Evolutionary conservation across 192 early-diverging fungal genomes (phyloP).

Genomic region (Umbelopsis sp.): DNA sequence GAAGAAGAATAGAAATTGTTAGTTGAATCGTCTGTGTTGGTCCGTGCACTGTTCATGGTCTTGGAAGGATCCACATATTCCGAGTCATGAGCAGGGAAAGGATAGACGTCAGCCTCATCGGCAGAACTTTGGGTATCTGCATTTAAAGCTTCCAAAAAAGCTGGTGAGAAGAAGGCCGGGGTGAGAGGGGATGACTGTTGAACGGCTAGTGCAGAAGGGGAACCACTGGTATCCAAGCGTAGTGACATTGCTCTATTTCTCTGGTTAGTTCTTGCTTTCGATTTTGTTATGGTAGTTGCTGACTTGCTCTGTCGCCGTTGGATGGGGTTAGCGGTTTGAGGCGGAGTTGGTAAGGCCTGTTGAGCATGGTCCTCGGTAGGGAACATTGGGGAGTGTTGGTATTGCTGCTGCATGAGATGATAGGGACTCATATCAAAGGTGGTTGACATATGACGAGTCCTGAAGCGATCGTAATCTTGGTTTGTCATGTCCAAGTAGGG

Average conservation of each 20-base stretch:
- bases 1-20: conserved; percentile 11
- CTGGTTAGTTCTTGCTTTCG: background rate
- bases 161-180: conserved; percentile 72
- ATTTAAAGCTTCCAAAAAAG: conserved; percentile 65
- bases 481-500: conserved; percentile 4
- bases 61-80: conserved; percentile 8
- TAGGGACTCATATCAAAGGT: background rate
- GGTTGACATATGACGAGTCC: background rate
- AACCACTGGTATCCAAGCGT: background rate
- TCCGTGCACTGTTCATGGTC: conserved; percentile 14
- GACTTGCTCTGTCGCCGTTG: conserved; percentile 12
- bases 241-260: conserved; percentile 8
- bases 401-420: background rate
- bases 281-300: background rate
- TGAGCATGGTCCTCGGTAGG: background rate
- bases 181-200: conserved; percentile 34
- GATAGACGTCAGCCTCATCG: conserved; percentile 5
- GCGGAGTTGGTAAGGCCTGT: background rate
- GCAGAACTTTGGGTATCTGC: conserved; percentile 35
- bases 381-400: background rate
- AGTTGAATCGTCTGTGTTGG: background rate
- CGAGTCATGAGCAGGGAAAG: background rate
- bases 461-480: conserved; percentile 1
- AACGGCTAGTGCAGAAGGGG: background rate
- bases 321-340: background rate